Evolutionary conservation across 2,329 filamentous ascomycete genomes (phyloP), one percentile per base, ranked within the genome.

Genomic region (Microcera coccophila): DNA sequence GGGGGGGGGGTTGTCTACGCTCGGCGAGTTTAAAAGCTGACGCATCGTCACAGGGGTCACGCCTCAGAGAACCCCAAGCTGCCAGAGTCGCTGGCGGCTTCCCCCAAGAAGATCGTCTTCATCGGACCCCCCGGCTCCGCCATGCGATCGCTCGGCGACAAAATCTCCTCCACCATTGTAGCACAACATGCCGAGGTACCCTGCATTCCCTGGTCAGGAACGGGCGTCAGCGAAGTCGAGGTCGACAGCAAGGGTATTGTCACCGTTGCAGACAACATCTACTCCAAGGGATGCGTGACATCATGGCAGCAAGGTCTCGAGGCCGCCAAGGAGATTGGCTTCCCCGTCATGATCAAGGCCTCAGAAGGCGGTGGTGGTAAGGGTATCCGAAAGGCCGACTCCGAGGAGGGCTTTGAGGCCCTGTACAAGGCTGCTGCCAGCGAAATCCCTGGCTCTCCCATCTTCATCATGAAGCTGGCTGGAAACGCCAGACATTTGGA

Each of bases 271-370:
- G 90, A 95, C 41, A 73, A 89, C 5, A 63, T 94, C 45, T 98
- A 98, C 68, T 78, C 83, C 58, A 87, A 90, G 70, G 93, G 93
- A 50, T 98, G 93, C 68, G 93, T 95, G 36, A 81, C 81, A 63
- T 90, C 87, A 17, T 90, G 89, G 69, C 75, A 95, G 68, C 90
- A 98, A 70, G 93, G 91, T 70, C 79, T 98, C 38, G 73, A 80
- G 62, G 90, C 86, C 62, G 93, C 93, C 46, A 82, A 80, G 65
- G 79, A 88, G 62, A 98, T 98, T 66, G 93, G 93, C 55, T 98
- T 98, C 74, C 93, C 93, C 14, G 87, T 98, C 75, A 98, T 98
- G 93, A 89, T 98, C 68, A 98, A 98, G 77, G 93, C 93, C n/a
- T 97, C 93, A 3, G 93, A 98, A 75, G 93, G 93, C 72, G 93